phyloP scores from a whole-genome alignment of 805 yeast genomes.

The Starmerella roubikii region DNA sequence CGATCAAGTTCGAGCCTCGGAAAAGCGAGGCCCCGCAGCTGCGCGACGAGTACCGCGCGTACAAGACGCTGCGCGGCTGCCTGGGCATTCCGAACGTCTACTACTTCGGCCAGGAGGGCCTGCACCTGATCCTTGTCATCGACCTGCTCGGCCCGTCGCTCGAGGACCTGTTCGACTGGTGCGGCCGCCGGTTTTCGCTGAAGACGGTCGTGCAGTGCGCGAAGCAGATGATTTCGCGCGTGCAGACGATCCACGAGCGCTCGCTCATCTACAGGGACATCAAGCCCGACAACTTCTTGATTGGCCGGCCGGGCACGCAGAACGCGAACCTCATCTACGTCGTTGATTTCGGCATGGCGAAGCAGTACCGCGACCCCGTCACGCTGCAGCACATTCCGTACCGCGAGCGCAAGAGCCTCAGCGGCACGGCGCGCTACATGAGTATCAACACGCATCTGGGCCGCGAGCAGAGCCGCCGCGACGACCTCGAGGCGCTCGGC shows the following conservation, averaged over 20 bases:
- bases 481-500: slow-evolving; percentile 90
- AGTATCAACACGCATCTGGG: slow-evolving; percentile 95
- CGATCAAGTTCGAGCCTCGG: slow-evolving; percentile 89
- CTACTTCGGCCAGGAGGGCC: slow-evolving; percentile 96
- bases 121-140: slow-evolving; percentile 87
- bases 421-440: slow-evolving; percentile 99
- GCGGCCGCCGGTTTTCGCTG: slow-evolving; percentile 75
- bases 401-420: slow-evolving; percentile 84
- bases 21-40: slow-evolving; percentile 96
- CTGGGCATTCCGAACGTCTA: slow-evolving; percentile 92
- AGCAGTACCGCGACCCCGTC: slow-evolving; percentile 92
- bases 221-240: slow-evolving; percentile 81
- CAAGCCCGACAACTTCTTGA: slow-evolving; percentile 91
- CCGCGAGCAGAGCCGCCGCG: slow-evolving; percentile 91
- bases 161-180: slow-evolving; percentile 97
- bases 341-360: slow-evolving; percentile 98
- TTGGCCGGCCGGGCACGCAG: slow-evolving; percentile 75
- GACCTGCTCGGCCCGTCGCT: slow-evolving; percentile 90
- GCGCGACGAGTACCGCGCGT: slow-evolving; percentile 93
- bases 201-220: slow-evolving; percentile 91
- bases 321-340: slow-evolving; percentile 77
- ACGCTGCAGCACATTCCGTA: slow-evolving; percentile 93
- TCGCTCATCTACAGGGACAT: slow-evolving; percentile 91
- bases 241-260: slow-evolving; percentile 76
- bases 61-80: slow-evolving; percentile 68